Base-by-base conservation (phyloP, 345 rosid species). In the Syzygium oleosum region DNA sequence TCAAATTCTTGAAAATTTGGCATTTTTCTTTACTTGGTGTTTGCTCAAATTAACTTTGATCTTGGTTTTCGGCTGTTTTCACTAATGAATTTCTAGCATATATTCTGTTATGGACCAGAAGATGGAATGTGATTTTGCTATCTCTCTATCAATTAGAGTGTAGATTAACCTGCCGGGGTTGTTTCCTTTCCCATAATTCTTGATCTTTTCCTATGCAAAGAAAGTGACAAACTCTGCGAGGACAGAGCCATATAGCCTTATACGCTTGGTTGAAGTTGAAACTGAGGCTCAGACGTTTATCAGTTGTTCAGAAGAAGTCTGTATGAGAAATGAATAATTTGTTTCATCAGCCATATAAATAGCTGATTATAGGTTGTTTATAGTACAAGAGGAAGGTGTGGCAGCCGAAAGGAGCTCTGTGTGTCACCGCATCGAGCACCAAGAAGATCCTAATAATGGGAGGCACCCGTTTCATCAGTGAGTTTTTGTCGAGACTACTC, bases 381-480 rank as follows among this genome's bases (percentile, higher is more conserved):
- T 96, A 96, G 99, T 98, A 91, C 90, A 96, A 94, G 87, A 96
- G 95, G 87, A 95, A 91, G 92, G 88, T 65, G 58, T 87, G 91
- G 88, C 96, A 90, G 93, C 93, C 95, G 88, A 97, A 92, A 88
- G 97, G 95, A 89, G 94, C 93, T 25, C 85, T 96, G 16, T 90
- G 93, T 86, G 93, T 96, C 52, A 89, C 94, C 85, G 98, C 99
- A 84, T 94, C 99, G 19, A 90, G 92, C 85, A 90, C 94, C 73
- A 94, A 96, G 95, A 95, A 95, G 89, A 96, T 96, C 91, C 98
- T 98, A 86, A 92, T 98, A 87, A 96, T 95, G 98, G 99, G 99
- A 52, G 99, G 99, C 51, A 96, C 98, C 86, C 90, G 98, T 73
- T 98, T 96, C 87, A 95, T 96, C 88, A 98, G 97, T 89, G 31